Evolutionary conservation across 2,329 filamentous ascomycete genomes (phyloP), one percentile per base, ranked within the genome.

Genomic region (Colletotrichum spinosum): DNA sequence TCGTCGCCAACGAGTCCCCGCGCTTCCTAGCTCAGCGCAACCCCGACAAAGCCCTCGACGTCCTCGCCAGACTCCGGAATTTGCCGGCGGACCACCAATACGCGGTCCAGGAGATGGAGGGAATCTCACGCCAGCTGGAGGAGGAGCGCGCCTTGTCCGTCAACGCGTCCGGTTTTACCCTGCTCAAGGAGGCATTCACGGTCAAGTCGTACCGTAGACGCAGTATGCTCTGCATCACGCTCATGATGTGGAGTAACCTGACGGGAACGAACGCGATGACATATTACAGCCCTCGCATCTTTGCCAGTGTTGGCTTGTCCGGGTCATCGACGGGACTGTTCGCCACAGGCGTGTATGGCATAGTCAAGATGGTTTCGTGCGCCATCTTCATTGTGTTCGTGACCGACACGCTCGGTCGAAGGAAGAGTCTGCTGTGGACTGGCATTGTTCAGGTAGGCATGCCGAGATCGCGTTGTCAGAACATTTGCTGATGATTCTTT

Each of bases 301-400:
- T 91, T 77, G 76, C 77, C 13, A 79, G 83, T 63, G 77, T 91
- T 3, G 89, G 89, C 8, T 78, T 91, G 2, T 69, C 71, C 4
- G 73, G 72, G 4, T 86, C 83, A 3, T 75, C 81, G 17, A 83
- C 83, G n/a, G 84, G 84, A 25, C 83, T 91, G 6, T 89, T 91
- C 71, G 88, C 89, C 2, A 90, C 89, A 0, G 89, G 89, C 13
- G 84, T 91, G 67, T 91, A 91, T 71, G 89, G 89, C 7, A 83
- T 91, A 45, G 86, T 91, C 42, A 91, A 91, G 72, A 88, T 90
- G 77, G 77, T 83, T 6, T 84, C 86, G 15, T 90, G 87, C 69
- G 79, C 84, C 6, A 76, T 81, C 56, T 91, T 91, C 77, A 79
- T 91, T 10, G 75, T 90, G 69, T 86, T 90, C 69, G 83, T 86